phyloP scores from a whole-genome alignment of 352 stramenopile genomes.

The Phytopythium ostracodes region DNA sequence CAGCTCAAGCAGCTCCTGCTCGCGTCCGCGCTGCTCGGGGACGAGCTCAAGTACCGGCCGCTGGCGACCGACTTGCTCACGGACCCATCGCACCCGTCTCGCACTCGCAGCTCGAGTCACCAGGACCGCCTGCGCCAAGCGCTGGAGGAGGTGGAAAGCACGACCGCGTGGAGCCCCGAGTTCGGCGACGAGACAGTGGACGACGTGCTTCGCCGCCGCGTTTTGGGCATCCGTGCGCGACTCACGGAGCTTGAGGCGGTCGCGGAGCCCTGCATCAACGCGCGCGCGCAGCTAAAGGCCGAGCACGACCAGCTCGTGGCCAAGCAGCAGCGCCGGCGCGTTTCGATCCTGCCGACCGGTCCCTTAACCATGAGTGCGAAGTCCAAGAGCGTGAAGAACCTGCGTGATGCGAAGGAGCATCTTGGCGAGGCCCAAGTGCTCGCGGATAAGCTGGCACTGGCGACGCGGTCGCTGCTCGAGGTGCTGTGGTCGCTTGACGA shows the following conservation, averaged over 20 bases:
- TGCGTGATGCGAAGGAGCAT: not conserved
- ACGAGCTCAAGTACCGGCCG: slow-evolving; percentile 7
- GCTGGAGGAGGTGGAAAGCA: slow-evolving; percentile 2
- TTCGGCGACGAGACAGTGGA: slow-evolving; percentile 6
- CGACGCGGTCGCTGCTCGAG: slow-evolving; percentile 1
- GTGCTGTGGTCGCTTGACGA: not conserved
- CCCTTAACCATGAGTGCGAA: not conserved
- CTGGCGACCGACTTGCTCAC: not conserved
- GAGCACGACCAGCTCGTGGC: not conserved
- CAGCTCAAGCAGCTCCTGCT: slow-evolving; percentile 6
- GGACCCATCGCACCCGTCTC: not conserved
- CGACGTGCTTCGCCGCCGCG: slow-evolving; percentile 4
- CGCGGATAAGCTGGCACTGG: slow-evolving; percentile 1
- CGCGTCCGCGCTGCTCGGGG: slow-evolving; percentile 1
- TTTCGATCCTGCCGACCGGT: not conserved
- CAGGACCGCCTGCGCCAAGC: not conserved
- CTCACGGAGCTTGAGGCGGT: slow-evolving; percentile 3
- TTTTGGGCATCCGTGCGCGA: not conserved
- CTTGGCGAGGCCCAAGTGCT: not conserved
- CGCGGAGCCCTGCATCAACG: not conserved
- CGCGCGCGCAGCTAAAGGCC: not conserved
- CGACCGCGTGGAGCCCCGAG: slow-evolving; percentile 4
- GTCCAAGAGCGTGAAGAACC: not conserved
- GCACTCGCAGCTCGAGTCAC: not conserved
- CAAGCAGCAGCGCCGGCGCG: not conserved